These are phyloP conservation scores for Trichoderma endophyticum DNA, from an alignment of 2,329 filamentous ascomycete species.

Conservation along the genomic window DNA sequence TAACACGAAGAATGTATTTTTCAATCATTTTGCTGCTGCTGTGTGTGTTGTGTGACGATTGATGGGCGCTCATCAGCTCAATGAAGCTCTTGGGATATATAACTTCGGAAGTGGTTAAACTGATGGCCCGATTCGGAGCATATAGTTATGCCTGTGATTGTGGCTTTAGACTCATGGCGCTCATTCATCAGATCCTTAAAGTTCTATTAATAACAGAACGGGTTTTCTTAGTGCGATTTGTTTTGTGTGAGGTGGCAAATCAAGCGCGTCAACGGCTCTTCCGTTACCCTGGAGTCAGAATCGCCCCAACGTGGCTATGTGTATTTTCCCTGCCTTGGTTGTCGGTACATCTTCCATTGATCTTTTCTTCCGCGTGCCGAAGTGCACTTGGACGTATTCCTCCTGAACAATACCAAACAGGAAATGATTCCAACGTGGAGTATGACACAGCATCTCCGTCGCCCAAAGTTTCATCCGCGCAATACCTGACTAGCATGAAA, in stretches of 20 bases:
- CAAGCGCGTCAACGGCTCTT: neutral
- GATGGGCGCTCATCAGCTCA: neutral
- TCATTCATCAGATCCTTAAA: constrained; percentile 10
- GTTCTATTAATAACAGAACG: constrained; percentile 8
- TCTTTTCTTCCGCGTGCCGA: neutral
- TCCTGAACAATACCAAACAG: neutral
- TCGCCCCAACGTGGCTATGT: neutral
- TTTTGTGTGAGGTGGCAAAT: neutral
- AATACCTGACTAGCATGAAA: neutral
- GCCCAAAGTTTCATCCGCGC: neutral
- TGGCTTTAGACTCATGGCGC: constrained; percentile 7
- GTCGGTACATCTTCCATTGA: neutral
- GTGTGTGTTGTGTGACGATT: neutral
- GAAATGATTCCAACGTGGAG: neutral
- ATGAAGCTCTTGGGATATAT: neutral
- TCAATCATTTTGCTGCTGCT: constrained; percentile 50
- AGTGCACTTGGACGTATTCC: neutral
- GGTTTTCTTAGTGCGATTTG: neutral
- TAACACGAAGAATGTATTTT: constrained; percentile 77
- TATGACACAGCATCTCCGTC: neutral
- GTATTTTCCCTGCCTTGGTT: neutral
- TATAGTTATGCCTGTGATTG: constrained; percentile 9
- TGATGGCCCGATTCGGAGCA: constrained; percentile 8
- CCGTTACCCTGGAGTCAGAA: neutral
- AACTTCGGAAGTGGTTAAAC: constrained; percentile 14